phyloP scores from a whole-genome alignment of 1,139 yeast genomes.

The Torulaspora pretoriensis region DNA sequence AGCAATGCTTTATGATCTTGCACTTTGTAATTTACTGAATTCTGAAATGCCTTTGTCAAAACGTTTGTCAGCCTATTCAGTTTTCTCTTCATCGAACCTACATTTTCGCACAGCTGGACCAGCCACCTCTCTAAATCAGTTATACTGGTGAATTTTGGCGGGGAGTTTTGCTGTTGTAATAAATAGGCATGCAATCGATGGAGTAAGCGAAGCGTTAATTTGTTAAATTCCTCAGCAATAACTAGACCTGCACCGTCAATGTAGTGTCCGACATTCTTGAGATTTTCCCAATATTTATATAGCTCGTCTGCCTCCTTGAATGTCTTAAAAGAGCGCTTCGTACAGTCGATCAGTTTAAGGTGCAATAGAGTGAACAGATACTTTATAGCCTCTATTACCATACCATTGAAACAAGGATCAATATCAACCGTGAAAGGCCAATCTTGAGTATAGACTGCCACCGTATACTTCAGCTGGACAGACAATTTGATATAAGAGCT shows the following conservation, averaged over 20 bases:
- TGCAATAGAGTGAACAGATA: constrained; percentile 69
- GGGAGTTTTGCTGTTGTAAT: constrained; percentile 64
- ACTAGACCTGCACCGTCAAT: constrained; percentile 84
- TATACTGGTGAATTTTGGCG: constrained; percentile 48
- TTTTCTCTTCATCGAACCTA: constrained; percentile 81
- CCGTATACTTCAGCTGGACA: constrained; percentile 66
- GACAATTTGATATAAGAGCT: constrained; percentile 74
- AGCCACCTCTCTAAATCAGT: constrained; percentile 76
- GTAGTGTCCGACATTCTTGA: constrained; percentile 67
- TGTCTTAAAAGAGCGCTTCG: constrained; percentile 69
- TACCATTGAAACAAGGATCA: constrained; percentile 66
- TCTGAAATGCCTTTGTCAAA: constrained; percentile 68
- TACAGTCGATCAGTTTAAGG: constrained; percentile 73
- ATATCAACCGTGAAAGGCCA: constrained; percentile 72
- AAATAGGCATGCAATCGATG: constrained; percentile 68
- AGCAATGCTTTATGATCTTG: constrained; percentile 55
- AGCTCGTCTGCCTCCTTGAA: constrained; percentile 90
- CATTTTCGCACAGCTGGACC: constrained; percentile 74
- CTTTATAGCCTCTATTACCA: constrained; percentile 68
- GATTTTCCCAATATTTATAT: constrained; percentile 70
- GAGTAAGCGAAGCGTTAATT: constrained; percentile 61
- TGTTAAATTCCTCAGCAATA: constrained; percentile 71
- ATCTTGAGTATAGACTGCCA: constrained; percentile 65
- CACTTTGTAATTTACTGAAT: constrained; percentile 65
- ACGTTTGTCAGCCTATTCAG: constrained; percentile 71